Conservation (phyloP, 345 rosid species). For the Eucalyptus sp. region DNA sequence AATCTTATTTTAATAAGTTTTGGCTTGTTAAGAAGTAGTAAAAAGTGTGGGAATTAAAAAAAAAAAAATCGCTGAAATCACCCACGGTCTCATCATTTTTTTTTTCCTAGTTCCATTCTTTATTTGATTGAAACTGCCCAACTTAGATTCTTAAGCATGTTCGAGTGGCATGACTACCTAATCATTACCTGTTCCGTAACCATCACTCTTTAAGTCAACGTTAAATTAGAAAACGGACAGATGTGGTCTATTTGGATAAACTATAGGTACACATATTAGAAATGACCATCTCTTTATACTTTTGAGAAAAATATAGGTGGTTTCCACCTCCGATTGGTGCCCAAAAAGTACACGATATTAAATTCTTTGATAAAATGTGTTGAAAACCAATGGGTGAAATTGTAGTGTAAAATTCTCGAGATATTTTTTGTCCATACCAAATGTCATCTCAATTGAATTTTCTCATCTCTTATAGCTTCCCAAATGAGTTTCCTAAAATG, state of each 20-base stretch:
- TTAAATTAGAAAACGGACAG: not conserved
- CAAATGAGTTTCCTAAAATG: not conserved
- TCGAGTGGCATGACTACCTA: not conserved
- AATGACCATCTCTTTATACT: not conserved
- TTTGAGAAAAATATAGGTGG: not conserved
- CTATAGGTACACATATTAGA: not conserved
- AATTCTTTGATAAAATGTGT: not conserved
- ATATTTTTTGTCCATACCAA: not conserved
- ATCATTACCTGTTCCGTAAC: not conserved
- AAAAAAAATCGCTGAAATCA: not conserved
- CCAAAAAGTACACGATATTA: not conserved
- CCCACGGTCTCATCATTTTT: not conserved
- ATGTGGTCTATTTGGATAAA: not conserved
- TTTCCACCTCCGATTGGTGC: not conserved
- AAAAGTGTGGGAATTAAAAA: not conserved
- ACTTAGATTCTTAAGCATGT: not conserved
- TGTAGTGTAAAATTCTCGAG: not conserved
- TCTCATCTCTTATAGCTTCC: not conserved
- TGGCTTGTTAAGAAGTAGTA: not conserved
- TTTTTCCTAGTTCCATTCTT: not conserved
- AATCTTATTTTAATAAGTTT: not conserved
- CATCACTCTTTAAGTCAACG: not conserved
- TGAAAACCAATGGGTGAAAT: not conserved
- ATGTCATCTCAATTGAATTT: not conserved
- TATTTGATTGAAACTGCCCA: not conserved